Evolutionary conservation across 495 filamentous ascomycete genomes (phyloP), one percentile per base, ranked within the genome.

Genomic region (Physcia stellaris): DNA sequence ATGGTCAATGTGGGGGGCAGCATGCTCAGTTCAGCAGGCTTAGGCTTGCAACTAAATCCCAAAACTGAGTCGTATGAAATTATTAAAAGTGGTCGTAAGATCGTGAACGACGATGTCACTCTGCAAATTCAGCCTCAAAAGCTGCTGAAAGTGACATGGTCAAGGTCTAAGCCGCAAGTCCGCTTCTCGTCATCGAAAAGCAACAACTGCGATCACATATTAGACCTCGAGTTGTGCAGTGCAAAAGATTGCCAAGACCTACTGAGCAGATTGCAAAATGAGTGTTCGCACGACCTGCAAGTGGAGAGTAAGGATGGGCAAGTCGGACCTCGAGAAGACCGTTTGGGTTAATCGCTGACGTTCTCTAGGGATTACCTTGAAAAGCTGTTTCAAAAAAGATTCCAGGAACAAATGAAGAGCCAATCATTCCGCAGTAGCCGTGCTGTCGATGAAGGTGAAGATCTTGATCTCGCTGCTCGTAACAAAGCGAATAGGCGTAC

Each of bases 141-240:
- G 35, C 61, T 34, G 33, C 21, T 4, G 38, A 41, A 21, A 35
- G 52, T 28, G 0, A 38, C 2, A 10, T 48, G n/a, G 62, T 60
- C 24, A 23, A 17, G 33, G 1, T 11, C 43, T 0, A 62, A 63
- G 28, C 39, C 39, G 0, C 67, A 64, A 45, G 27, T 63, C 21
- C 54, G 56, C 3, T 48, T 70, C 7, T 32, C 47, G 16, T 47
- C 61, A 15, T 55, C 53, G 2, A 57, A 53, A 23, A 40, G 35
- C 13, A 45, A 47, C 6, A 39, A 22, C 9, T 21, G 42, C 4
- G 47, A 46, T 35, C 45, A 48, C 4, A 35, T 33, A 11, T 22
- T 68, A 5, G 62, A 69, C 28, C 47, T 70, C 17, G 58, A 69
- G 32, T 48, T 68, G 29, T 39, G 24, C 5, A 41, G 24, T 11